Evolutionary conservation across 2,329 filamentous ascomycete species (phyloP).

Genomic region (Cytospora schulzeri): DNA sequence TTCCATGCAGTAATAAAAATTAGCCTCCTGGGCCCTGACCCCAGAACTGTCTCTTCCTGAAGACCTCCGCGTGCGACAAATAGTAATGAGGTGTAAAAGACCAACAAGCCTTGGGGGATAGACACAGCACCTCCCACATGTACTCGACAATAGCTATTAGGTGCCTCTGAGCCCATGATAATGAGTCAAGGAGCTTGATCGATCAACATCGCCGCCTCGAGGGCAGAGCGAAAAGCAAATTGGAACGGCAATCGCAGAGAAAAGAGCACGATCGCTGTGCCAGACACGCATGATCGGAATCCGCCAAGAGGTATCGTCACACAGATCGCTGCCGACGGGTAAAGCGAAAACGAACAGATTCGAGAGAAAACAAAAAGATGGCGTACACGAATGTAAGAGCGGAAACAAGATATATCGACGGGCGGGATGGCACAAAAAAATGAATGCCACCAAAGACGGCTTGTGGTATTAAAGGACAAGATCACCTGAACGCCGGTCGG

Average conservation of each 20-base stretch:
- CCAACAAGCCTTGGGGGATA: constrained; percentile 13
- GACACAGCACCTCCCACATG: constrained; percentile 13
- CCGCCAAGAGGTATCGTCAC: constrained; percentile 57
- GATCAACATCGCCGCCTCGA: constrained; percentile 6
- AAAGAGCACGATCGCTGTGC: constrained; percentile 57
- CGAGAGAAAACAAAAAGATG: constrained; percentile 3
- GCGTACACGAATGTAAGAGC: constrained; percentile 21
- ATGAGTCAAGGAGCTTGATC: constrained; percentile 36
- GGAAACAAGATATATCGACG: constrained; percentile 16
- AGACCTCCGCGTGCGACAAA: constrained; percentile 24
- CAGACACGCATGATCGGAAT: constrained; percentile 61
- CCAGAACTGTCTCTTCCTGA: constrained; percentile 28
- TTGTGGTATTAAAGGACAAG: constrained; percentile 22
- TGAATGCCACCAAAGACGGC: constrained; percentile 11
- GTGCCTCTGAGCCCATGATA: constrained; percentile 33
- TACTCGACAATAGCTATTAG: constrained; percentile 30
- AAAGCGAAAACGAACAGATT: constrained; percentile 31
- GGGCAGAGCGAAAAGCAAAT: constrained; percentile 35
- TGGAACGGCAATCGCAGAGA: constrained; percentile 23
- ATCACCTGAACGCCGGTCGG: constrained; percentile 23
- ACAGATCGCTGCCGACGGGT: constrained; percentile 53
- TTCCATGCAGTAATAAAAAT: constrained; percentile 19
- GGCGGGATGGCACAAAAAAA: constrained; percentile 9
- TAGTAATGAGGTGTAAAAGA: constrained; percentile 5
- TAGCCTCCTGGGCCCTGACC: constrained; percentile 36